Evolutionary conservation across 2,329 filamentous ascomycete genomes (phyloP).

Genomic region (Colletotrichum sp.): DNA sequence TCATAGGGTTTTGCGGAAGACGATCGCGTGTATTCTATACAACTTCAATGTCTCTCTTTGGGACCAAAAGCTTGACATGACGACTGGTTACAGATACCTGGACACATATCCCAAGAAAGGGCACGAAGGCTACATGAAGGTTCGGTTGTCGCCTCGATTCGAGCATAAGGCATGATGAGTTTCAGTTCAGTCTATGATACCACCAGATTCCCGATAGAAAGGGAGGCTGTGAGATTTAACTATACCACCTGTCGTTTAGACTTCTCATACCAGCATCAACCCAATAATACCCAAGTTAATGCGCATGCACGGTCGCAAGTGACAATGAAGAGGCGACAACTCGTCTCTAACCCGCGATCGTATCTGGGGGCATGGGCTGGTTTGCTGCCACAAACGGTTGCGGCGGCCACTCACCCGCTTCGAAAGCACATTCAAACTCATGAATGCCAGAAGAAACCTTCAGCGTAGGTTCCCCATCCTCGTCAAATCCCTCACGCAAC

Average conservation of each 20-base stretch:
- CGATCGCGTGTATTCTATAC: conserved; percentile 15
- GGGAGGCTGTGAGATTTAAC: background rate
- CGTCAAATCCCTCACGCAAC: background rate
- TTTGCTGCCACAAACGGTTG: conserved; percentile 1
- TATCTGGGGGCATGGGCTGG: background rate
- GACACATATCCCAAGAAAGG: conserved; percentile 19
- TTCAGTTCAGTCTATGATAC: background rate
- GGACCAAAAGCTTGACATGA: background rate
- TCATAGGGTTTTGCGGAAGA: conserved; percentile 20
- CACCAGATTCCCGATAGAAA: background rate
- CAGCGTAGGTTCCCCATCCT: background rate
- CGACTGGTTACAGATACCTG: conserved; percentile 9
- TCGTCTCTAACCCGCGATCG: background rate
- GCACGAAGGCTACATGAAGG: conserved; percentile 12
- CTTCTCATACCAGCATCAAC: background rate
- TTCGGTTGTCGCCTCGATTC: conserved; percentile 6
- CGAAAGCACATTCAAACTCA: conserved; percentile 8
- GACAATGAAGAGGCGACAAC: background rate
- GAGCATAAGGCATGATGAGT: background rate
- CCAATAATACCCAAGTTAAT: background rate
- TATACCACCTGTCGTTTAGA: background rate
- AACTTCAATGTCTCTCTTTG: conserved; percentile 22
- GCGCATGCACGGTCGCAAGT: background rate
- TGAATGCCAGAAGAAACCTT: background rate
- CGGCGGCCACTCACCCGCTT: conserved; percentile 2